A percentile compares a stretch with the other conserved stretches of the same genome.
phyloP scores from a whole-genome alignment of 2,329 filamentous ascomycete genomes.

The Venturia carpophila region DNA sequence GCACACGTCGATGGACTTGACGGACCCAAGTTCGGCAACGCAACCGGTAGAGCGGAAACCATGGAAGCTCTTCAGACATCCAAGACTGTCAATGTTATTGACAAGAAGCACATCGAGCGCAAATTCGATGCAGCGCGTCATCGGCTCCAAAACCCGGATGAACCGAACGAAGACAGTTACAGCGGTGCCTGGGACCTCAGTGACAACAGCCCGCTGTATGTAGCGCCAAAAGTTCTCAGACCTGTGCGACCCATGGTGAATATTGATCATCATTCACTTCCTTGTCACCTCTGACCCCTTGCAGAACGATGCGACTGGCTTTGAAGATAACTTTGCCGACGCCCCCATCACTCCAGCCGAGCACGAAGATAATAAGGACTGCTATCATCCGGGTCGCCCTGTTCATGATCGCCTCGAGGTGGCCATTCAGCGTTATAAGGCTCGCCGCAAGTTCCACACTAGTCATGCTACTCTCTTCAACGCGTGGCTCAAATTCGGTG shows the following conservation, averaged over 20 bases:
- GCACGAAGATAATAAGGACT: conserved; percentile 53
- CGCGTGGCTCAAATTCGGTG: conserved; percentile 76
- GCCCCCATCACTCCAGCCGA: conserved; percentile 66
- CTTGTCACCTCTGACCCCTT: background rate
- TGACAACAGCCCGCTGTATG: background rate
- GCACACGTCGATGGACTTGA: too few species aligned
- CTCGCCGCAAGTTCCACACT: conserved; percentile 63
- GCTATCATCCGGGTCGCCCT: conserved; percentile 46
- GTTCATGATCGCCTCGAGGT: conserved; percentile 65
- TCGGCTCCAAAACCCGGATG: too few species aligned
- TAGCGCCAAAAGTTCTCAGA: background rate
- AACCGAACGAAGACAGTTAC: too few species aligned
- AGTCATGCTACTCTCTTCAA: conserved; percentile 59
- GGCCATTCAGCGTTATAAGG: conserved; percentile 74
- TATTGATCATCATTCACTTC: background rate
- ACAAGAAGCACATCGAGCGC: conserved; percentile 37
- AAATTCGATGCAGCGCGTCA: conserved; percentile 27
- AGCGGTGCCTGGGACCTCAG: background rate
- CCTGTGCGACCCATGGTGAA: background rate
- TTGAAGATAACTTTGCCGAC: conserved; percentile 69
- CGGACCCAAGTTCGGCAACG: background rate
- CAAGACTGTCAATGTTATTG: conserved; percentile 34
- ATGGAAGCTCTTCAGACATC: conserved; percentile 36
- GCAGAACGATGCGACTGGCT: conserved; percentile 35
- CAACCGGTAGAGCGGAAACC: conserved; percentile 26